A percentile compares a stretch with the other conserved stretches of the same genome.
Conservation (phyloP, 176 grass and related monocot genomes). For the Poa annua region DNA sequence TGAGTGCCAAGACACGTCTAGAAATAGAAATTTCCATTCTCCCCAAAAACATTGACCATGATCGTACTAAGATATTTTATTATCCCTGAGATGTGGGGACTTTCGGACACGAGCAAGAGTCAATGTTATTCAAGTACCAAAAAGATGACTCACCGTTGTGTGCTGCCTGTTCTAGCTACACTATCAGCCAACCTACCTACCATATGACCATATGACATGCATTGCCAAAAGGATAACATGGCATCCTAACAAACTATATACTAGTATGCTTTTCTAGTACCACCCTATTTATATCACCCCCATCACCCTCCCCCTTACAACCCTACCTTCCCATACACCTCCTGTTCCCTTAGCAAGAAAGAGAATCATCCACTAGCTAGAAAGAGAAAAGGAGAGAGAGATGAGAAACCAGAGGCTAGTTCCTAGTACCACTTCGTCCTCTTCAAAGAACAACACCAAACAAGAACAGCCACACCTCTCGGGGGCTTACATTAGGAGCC, state of each 20-base stretch:
- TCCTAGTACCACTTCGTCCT: conserved; percentile 56
- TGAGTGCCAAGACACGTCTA: background rate
- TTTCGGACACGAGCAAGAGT: conserved; percentile 34
- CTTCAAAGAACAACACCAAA: conserved; percentile 56
- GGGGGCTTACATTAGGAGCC: conserved; percentile 87
- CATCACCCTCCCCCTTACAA: conserved; percentile 37
- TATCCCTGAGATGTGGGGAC: background rate
- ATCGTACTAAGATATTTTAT: background rate
- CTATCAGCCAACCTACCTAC: conserved; percentile 51
- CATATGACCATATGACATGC: conserved; percentile 50
- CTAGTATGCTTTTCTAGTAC: conserved; percentile 45
- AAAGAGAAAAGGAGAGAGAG: conserved; percentile 44
- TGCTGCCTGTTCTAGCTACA: conserved; percentile 62
- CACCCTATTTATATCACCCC: conserved; percentile 59
- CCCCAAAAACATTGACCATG: background rate
- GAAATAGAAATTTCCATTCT: background rate
- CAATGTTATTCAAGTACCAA: conserved; percentile 81
- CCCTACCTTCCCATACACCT: conserved; percentile 37
- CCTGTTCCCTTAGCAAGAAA: conserved; percentile 43
- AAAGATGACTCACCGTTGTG: conserved; percentile 71
- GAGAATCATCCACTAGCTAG: conserved; percentile 46
- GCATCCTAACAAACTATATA: conserved; percentile 62
- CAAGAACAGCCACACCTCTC: conserved; percentile 79
- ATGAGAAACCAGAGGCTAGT: conserved; percentile 68
- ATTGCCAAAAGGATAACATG: conserved; percentile 55